Evolutionary conservation across 805 yeast genomes (phyloP), one percentile per base, ranked within the genome.

Genomic region (Candida odintsovae): DNA sequence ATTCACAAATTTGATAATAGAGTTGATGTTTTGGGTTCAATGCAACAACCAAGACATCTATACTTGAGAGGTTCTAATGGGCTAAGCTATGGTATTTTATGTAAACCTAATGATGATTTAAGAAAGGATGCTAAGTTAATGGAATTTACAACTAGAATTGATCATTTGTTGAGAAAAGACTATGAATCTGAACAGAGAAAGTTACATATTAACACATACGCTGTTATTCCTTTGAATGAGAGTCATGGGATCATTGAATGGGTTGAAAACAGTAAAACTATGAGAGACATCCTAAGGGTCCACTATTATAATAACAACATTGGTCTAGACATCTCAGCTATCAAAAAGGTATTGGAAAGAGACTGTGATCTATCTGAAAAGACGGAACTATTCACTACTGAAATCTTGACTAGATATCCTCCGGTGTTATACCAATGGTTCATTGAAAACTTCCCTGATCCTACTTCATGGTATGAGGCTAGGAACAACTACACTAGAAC

Each of bases 101-200:
- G 95, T 56, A 94, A 94, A 60, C 81, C 83, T 9, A 77, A 81
- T 51, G 99, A 94, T 65, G 99, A 94, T 67, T 82, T 95, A 18
- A 70, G 98, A 52, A 95, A 95, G 59, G 99, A 95, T 69, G 94
- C 96, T 4, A 86, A 95, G 56, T 78, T 92, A 44, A 86, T 90
- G 86, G 74, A 95, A 56, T 84, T 94, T 56, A 88, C 97, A 0
- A 80, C 88, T 1, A 84, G 90, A 65, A 80, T 94, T 63, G 90
- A 90, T 60, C 77, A 87, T 53, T 62, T 94, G 26, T 69, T 94
- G 46, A 65, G 70, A 19, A 73, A 75, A 18, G 86, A 85, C 57
- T 73, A 76, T 13, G 96, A 84, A 41, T 82, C 97, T 0, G 76
- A 83, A 42, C 80, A 82, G 50, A 70, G 98, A 50, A 77, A 77